phyloP scores from a whole-genome alignment of 2,329 filamentous ascomycete genomes.

The Triangularia verruculosa region DNA sequence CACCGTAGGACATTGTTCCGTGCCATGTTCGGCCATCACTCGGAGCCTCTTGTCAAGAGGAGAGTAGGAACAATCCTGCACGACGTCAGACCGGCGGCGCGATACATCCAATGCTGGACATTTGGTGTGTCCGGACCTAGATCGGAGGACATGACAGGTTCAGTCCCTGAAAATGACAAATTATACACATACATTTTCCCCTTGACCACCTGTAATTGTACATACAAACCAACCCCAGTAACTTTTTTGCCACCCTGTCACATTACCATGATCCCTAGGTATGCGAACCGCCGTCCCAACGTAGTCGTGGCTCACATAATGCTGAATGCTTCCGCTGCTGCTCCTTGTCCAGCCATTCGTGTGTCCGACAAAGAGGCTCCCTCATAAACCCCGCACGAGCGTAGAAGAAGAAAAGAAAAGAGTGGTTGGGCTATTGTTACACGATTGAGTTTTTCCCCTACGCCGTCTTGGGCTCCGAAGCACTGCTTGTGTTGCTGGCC shows the following conservation, averaged over 20 bases:
- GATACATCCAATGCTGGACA: neutral
- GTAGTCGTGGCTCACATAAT: neutral
- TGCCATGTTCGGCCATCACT: neutral
- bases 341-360: neutral
- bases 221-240: neutral
- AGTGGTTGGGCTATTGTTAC: constrained; percentile 4
- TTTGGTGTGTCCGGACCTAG: neutral
- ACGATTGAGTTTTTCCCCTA: neutral
- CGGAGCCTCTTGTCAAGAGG: neutral
- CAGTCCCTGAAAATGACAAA: neutral
- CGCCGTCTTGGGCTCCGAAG: neutral
- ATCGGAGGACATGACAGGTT: neutral
- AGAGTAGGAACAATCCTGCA: neutral
- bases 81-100: neutral
- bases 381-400: neutral
- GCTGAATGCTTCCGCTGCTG: neutral
- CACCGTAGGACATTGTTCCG: neutral
- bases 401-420: neutral
- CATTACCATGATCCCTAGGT: neutral
- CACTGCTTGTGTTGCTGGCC: neutral
- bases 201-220: neutral
- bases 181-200: neutral
- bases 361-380: neutral
- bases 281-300: neutral
- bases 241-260: neutral